These are phyloP conservation scores for Diaporthe amygdali DNA, from an alignment of 2,329 filamentous ascomycete genomes.

Conservation along the genomic window DNA sequence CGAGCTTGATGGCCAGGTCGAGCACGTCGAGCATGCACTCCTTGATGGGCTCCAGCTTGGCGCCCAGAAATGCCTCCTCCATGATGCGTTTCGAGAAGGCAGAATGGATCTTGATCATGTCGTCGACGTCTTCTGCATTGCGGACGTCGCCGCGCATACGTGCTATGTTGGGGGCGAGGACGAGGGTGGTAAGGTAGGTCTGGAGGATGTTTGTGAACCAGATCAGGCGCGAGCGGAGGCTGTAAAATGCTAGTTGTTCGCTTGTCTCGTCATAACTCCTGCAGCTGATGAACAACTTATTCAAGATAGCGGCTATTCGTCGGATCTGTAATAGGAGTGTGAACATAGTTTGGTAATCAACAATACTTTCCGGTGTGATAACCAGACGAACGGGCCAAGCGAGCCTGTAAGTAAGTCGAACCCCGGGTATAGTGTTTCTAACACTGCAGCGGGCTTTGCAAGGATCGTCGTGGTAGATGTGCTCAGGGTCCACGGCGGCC, in stretches of 20 bases:
- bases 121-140: slow-evolving; percentile 74
- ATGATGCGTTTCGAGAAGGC: slow-evolving; percentile 66
- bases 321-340: slow-evolving; percentile 79
- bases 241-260: slow-evolving; percentile 58
- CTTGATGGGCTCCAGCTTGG: slow-evolving; percentile 72
- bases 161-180: slow-evolving; percentile 65
- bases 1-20: slow-evolving; percentile 74
- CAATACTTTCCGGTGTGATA: slow-evolving; percentile 67
- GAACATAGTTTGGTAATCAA: slow-evolving; percentile 74
- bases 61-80: slow-evolving; percentile 72
- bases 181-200: slow-evolving; percentile 76
- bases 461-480: slow-evolving; percentile 40
- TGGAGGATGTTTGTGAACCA: slow-evolving; percentile 81
- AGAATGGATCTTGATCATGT: slow-evolving; percentile 76
- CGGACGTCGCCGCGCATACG: slow-evolving; percentile 63
- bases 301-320: slow-evolving; percentile 71
- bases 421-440: slow-evolving; percentile 60
- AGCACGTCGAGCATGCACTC: slow-evolving; percentile 77
- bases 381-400: slow-evolving; percentile 74
- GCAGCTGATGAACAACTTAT: slow-evolving; percentile 65
- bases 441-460: slow-evolving; percentile 62
- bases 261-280: slow-evolving; percentile 44
- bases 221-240: slow-evolving; percentile 70
- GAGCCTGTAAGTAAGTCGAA: slow-evolving; percentile 73
- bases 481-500: slow-evolving; percentile 54